Evolutionary conservation across 2,329 filamentous ascomycete genomes (phyloP).

Genomic region (Pseudocercospora musae): DNA sequence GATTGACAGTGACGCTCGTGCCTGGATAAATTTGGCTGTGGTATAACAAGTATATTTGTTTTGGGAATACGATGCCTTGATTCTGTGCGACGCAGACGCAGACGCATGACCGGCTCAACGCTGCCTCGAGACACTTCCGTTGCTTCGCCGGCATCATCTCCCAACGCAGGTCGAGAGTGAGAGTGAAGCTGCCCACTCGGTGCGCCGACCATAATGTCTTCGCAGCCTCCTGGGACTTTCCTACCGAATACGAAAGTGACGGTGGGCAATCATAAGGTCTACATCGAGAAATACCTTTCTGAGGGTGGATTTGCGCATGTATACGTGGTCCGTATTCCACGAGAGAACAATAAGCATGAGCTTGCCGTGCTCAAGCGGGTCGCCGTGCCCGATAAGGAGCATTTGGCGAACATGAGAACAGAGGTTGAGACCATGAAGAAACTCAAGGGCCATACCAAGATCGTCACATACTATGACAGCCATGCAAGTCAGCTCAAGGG

Average conservation of each 20-base stretch:
- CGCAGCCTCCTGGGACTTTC: conserved; percentile 68
- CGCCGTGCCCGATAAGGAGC: conserved; percentile 92
- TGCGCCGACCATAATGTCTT: neutral
- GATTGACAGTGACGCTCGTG: neutral
- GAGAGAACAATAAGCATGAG: conserved; percentile 72
- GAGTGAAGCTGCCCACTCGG: neutral
- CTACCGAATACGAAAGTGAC: conserved; percentile 93
- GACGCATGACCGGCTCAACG: neutral
- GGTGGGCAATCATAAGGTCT: conserved; percentile 84
- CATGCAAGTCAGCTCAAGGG: conserved; percentile 91
- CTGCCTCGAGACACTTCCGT: neutral
- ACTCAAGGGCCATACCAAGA: conserved; percentile 90
- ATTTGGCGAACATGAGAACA: conserved; percentile 91
- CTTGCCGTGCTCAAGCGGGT: conserved; percentile 88
- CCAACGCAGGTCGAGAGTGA: neutral
- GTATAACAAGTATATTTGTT: neutral
- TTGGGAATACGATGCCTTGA: neutral
- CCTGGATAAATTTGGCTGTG: neutral
- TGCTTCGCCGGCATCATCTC: neutral
- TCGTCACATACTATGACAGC: conserved; percentile 97
- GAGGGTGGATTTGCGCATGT: conserved; percentile 98
- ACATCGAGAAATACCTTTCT: conserved; percentile 95
- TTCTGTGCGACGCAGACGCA: neutral
- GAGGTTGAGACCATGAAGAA: conserved; percentile 99
- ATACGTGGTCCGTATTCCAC: conserved; percentile 85